Conservation (phyloP, 495 filamentous ascomycete species). For the Hyaloscypha hepaticicola region DNA sequence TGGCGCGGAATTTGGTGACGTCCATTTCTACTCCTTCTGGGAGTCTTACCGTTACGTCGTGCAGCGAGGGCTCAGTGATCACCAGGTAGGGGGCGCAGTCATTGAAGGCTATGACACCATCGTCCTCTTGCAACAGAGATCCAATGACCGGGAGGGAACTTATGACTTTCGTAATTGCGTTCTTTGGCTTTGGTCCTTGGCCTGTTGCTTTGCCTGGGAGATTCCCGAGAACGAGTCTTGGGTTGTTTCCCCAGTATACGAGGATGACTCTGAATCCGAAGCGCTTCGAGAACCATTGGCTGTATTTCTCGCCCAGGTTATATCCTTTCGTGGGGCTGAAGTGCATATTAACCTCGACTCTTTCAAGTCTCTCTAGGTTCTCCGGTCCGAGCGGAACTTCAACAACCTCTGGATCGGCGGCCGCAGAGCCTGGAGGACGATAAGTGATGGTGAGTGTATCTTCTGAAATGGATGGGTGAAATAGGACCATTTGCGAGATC, state of each 20-base stretch:
- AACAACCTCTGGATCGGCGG: conserved; percentile 36
- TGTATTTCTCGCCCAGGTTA: conserved; percentile 64
- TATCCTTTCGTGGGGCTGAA: conserved; percentile 61
- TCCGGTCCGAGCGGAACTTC: conserved; percentile 62
- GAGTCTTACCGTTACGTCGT: conserved; percentile 62
- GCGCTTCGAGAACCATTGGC: conserved; percentile 70
- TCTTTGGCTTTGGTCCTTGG: conserved; percentile 18
- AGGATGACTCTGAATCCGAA: conserved; percentile 68
- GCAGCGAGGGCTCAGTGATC: conserved; percentile 66
- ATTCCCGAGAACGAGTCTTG: conserved; percentile 63
- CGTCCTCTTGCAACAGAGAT: conserved; percentile 24
- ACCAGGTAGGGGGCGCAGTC: conserved; percentile 79
- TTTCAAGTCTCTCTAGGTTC: conserved; percentile 42
- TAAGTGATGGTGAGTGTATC: conserved; percentile 59
- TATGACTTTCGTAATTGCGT: conserved; percentile 9
- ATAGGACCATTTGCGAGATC: conserved; percentile 66
- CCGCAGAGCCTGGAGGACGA: conserved; percentile 34
- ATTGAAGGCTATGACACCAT: conserved; percentile 66
- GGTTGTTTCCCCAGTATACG: conserved; percentile 65
- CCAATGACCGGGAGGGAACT: conserved; percentile 20
- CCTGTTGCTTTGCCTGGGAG: conserved; percentile 26
- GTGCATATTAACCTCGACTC: conserved; percentile 60
- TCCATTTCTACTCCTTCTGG: conserved; percentile 61
- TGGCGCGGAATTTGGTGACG: conserved; percentile 81
- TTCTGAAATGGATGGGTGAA: conserved; percentile 55